Conservation (phyloP, 2,329 filamentous ascomycete genomes). For the Chrysosporium keratinophilum region DNA sequence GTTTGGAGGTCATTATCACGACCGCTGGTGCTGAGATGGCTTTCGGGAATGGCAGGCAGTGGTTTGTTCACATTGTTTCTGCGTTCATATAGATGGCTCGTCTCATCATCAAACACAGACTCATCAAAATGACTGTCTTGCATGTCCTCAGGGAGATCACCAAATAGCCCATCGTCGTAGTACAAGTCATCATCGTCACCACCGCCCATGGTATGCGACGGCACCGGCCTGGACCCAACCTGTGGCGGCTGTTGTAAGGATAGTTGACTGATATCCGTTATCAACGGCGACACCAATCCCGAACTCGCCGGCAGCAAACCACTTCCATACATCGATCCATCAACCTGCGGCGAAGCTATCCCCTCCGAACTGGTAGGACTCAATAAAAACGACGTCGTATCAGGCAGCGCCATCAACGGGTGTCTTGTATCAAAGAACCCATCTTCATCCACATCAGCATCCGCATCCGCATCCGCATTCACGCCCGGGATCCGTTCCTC, state of each 20-base stretch:
- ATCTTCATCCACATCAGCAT: conserved; percentile 25
- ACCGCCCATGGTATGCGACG: conserved; percentile 16
- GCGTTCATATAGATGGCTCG: conserved; percentile 34
- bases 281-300: conserved; percentile 17
- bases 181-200: conserved; percentile 37
- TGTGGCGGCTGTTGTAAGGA: neutral
- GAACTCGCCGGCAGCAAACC: neutral
- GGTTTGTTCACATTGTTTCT: conserved; percentile 19
- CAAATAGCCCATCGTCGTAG: conserved; percentile 39
- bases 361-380: neutral
- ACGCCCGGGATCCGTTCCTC: conserved; percentile 42
- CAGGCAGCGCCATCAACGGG: neutral
- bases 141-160: conserved; percentile 28
- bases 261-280: conserved; percentile 17
- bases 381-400: neutral
- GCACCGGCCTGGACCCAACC: neutral
- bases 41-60: conserved; percentile 9
- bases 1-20: neutral
- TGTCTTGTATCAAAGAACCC: neutral
- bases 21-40: neutral
- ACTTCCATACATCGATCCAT: neutral
- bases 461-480: conserved; percentile 38
- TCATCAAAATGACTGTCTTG: conserved; percentile 36
- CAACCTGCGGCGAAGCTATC: neutral
- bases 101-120: conserved; percentile 41